Evolutionary conservation across 176 grass and related monocot species (phyloP), one percentile per base, ranked within the genome.

Genomic region (Zoysia japonica): DNA sequence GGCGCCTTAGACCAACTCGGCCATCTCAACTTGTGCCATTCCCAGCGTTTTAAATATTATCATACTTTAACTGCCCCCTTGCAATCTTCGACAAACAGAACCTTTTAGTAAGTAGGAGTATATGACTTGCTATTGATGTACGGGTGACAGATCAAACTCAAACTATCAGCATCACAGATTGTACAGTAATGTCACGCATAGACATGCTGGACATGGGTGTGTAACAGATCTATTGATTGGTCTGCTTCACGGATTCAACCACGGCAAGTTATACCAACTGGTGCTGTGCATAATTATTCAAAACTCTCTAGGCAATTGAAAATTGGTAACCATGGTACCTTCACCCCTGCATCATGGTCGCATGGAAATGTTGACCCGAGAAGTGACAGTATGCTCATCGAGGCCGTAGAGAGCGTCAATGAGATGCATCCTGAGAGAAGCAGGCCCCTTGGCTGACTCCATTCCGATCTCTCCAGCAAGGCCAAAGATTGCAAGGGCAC

Each of bases 1-100:
- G 73, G 87, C 75, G 84, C 87, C 81, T 92, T 92, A 92, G 93
- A 92, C 90, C 90, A 93, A 93, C 90, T 90, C 87, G 85, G 75
- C 87, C 90, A 96, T 96, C 82, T 89, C 93, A 92, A 87, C 78
- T 8, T 5, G 3, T 38, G 0, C 3, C 47, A 49, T 9, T 28
- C 28, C 28, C 28, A 28, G 28, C 28, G 28, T 28, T 28, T 28
- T 28, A 28, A 28, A 28, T 28, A 28, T 28, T 28, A 28, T 28
- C 28, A 28, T 28, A 28, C 28, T 28, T 28, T n/a, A n/a, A 28
- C 28, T 28, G 28, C 28, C 28, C 28, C 28, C 28, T 28, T 28
- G 28, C 28, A 28, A 28, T 28, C 28, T 28, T 28, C 28, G 28
- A 28, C 28, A 28, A 28, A 28, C 28, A 28, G 28, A 28, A 45